Evolutionary conservation across 2,329 filamentous ascomycete species (phyloP), one percentile per base, ranked within the genome.

Genomic region (Exophiala xenobiotica): DNA sequence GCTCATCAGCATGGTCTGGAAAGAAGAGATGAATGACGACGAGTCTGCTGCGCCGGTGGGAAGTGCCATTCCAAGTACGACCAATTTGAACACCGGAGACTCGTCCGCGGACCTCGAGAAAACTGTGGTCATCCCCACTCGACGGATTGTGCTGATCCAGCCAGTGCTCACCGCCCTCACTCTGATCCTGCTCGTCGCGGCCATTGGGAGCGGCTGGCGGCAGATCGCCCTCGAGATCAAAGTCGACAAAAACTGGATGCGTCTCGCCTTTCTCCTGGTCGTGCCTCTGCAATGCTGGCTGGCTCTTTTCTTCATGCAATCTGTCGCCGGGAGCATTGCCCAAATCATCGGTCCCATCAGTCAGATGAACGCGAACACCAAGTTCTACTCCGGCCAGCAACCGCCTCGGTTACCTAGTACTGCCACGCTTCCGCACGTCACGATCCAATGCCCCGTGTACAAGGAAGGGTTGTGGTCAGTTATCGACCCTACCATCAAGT

Each of bases 391-490:
- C 22, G 74, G 73, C 35, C 43, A 64, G 26, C 63, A 64, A 23
- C 70, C 70, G n/a, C 67, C 63, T 43, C 70, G 71, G 14, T 42
- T 54, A 14, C 58, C 24, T 11, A 63, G 64, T 37, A 66, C 67
- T 9, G 63, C 53, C 51, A 54, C 60, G 16, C 66, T 74, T 8
- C 76, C 74, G 26, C 77, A 75, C 60, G 71, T 80, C 53, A 92
- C 88, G 2, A 87, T 95, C 35, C 89, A 95, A 65, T 91, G 88
- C 67, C 89, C 89, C 3, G 87, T 95, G 0, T 95, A 93, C 74
- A 93, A 92, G 68, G 89, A 95, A 67, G 88, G 88, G 58, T 77
- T 95, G 2, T 73, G 73, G 27, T 81, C 76, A 55, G 89, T 95
- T 63, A 81, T 82, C 57, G 70, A 73, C 39, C 79, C 80, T 0